Conservation (phyloP, 192 early-diverging fungal genomes). For the Piromyces sp. region DNA sequence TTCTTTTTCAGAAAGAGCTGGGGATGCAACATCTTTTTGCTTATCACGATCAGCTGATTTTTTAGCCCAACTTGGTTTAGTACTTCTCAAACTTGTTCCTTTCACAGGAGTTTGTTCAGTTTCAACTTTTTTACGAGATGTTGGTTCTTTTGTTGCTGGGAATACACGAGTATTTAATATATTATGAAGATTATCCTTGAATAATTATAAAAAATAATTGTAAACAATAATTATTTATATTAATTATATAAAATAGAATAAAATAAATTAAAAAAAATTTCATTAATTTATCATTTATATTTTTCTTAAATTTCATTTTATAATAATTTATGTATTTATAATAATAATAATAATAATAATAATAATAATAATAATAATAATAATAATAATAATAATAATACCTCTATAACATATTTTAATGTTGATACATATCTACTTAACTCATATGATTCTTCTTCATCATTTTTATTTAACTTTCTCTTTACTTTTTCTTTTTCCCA, state of each 20-base stretch:
- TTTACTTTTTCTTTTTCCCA: slow-evolving; percentile 28
- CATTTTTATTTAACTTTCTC: slow-evolving; percentile 24
- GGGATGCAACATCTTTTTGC: neutral
- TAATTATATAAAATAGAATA: too few species aligned
- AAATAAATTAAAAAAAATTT: too few species aligned
- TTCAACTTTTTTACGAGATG: neutral
- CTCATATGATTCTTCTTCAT: slow-evolving; percentile 49
- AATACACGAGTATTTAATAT: neutral
- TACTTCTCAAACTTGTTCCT: slow-evolving; percentile 4
- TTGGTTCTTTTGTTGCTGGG: neutral
- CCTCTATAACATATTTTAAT: slow-evolving; percentile 50
- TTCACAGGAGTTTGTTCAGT: neutral
- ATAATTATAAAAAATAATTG: slow-evolving; percentile 31
- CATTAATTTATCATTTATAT: too few species aligned
- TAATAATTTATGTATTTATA: too few species aligned
- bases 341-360: too few species aligned
- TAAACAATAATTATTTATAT: slow-evolving; percentile 34
- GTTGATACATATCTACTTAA: slow-evolving; percentile 61
- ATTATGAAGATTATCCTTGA: slow-evolving; percentile 1
- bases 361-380: too few species aligned
- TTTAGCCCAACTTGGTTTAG: slow-evolving; percentile 6
- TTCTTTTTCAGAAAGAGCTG: neutral
- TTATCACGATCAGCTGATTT: slow-evolving; percentile 11
- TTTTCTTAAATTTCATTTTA: too few species aligned
- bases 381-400: too few species aligned